Evolutionary conservation across 371 early-diverging fungal species (phyloP), one percentile per base, ranked within the genome.

Genomic region (Circinella minor): DNA sequence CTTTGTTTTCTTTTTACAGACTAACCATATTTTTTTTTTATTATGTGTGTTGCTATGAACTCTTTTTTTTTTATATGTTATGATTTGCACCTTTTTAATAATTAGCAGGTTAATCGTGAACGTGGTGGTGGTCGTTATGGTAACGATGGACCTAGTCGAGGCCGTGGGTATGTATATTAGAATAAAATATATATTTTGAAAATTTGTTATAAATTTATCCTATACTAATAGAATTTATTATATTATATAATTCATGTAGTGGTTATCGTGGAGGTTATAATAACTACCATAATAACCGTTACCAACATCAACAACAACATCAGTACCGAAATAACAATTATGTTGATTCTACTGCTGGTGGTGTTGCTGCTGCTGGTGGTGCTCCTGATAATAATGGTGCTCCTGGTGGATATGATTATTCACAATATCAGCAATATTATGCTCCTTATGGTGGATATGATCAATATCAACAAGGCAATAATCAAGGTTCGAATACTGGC

Each of bases 341-440:
- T 36, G 69, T 51, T 20, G 67, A 62, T 3, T 60, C 55, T 36
- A 67, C 57, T 20, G 67, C 61, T 36, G 63, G 67, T 46, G 70
- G 68, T 43, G 27, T 27, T 27, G 43, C 9, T 43, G 43, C 9
- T 43, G 43, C 2, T 43, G 43, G 11, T 43, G 43, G 11, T 43
- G 43, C 11, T 43, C 1, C 43, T 20, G 65, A 57, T 36, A 66
- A 51, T 46, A 63, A 62, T 57, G 59, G 55, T 6, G 60, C 55
- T 36, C 64, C 55, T 39, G 61, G 65, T 46, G 70, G 68, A 36
- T 78, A 81, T 68, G 74, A 79, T 61, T 78, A 82, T 48, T 71
- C 78, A 9, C 80, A 82, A 46, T 83, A 83, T 66, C 72, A 77
- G 57, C 77, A 79, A 64, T 83, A 83, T 47, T 83, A 83, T 57